Evolutionary conservation across 352 stramenopile genomes (phyloP).

Genomic region (Phytophthora meadii): DNA sequence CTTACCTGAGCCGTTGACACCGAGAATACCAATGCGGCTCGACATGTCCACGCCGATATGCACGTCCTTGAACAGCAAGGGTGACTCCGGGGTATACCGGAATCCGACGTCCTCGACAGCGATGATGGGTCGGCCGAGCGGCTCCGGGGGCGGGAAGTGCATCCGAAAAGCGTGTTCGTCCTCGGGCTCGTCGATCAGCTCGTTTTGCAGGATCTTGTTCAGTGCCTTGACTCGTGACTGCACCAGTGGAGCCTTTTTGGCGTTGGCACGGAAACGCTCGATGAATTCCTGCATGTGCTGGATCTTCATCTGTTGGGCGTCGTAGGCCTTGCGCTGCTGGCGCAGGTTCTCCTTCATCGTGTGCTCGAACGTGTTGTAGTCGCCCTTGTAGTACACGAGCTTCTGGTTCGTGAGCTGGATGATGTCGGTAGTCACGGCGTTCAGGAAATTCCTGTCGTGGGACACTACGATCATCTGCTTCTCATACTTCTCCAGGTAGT

Average conservation of each 20-base stretch:
- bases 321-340: constrained; percentile 92
- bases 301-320: constrained; percentile 90
- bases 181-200: constrained; percentile 93
- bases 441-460: constrained; percentile 97
- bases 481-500: constrained; percentile 91
- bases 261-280: constrained; percentile 95
- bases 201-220: constrained; percentile 87
- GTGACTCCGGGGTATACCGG: constrained; percentile 64
- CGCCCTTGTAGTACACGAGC: constrained; percentile 93
- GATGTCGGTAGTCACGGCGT: constrained; percentile 96
- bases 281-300: constrained; percentile 98
- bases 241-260: constrained; percentile 95
- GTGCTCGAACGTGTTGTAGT: constrained; percentile 97
- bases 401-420: constrained; percentile 94
- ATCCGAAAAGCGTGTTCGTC: constrained; percentile 95
- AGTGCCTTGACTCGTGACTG: constrained; percentile 97
- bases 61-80: constrained; percentile 86
- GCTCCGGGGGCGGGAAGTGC: constrained; percentile 94
- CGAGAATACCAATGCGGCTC: constrained; percentile 93
- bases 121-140: constrained; percentile 95
- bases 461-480: constrained; percentile 96
- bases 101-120: constrained; percentile 92
- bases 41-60: constrained; percentile 98
- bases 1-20: constrained; percentile 95
- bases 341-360: constrained; percentile 93